Evolutionary conservation across 352 stramenopile species (phyloP).

Genomic region (Globisporangium middletonii): DNA sequence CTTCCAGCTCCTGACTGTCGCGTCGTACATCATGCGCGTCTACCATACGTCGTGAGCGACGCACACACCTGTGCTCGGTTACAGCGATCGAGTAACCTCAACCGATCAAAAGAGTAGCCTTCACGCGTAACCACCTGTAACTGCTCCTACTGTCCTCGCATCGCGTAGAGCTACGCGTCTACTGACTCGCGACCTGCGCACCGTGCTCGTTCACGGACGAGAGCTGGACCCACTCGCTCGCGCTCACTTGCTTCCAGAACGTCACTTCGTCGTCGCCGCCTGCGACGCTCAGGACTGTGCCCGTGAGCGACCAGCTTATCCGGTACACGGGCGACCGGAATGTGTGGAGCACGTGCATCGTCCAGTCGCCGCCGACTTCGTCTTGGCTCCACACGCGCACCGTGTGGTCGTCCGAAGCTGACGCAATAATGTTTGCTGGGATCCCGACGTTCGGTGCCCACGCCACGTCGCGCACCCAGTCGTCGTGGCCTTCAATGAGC

Average conservation of each 20-base stretch:
- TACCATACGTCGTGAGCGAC: conserved; percentile 35
- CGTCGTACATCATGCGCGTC: conserved; percentile 76
- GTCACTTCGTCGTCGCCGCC: conserved; percentile 29
- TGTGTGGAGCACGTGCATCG: conserved; percentile 50
- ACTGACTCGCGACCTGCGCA: conserved; percentile 21
- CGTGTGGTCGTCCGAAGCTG: conserved; percentile 76
- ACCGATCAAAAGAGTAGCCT: too few species aligned
- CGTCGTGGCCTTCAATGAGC: conserved; percentile 54
- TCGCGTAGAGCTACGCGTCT: background rate
- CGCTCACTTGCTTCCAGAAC: conserved; percentile 72
- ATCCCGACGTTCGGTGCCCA: conserved; percentile 84
- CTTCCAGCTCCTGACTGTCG: conserved; percentile 95
- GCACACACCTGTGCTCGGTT: too few species aligned
- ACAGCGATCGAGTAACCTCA: too few species aligned
- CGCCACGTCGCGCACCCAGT: conserved; percentile 81
- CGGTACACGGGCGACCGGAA: conserved; percentile 72
- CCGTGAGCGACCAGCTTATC: conserved; percentile 72
- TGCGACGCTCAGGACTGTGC: conserved; percentile 18
- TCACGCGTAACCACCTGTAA: too few species aligned
- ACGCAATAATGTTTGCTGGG: conserved; percentile 74
- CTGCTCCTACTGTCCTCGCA: background rate
- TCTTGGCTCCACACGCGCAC: conserved; percentile 78
- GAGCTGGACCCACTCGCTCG: conserved; percentile 61
- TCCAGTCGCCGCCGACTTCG: conserved; percentile 56
- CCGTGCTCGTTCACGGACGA: conserved; percentile 71